Conservation (phyloP, 805 yeast genomes). For the Groenewaldozyma salmanticensis region DNA sequence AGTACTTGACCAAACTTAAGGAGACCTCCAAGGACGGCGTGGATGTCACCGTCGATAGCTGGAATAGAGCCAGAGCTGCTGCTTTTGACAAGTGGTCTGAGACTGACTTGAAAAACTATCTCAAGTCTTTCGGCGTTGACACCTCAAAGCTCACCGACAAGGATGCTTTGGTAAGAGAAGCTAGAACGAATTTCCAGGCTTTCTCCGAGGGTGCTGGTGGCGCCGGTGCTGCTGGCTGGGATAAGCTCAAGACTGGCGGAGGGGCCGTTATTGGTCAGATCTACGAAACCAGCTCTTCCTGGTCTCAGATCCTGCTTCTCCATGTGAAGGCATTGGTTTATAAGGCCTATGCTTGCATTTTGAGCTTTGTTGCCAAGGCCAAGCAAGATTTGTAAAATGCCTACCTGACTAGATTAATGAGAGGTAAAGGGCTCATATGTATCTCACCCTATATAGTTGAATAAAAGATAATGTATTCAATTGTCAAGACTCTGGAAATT, state of each 20-base stretch:
- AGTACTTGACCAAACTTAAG: constrained; percentile 35
- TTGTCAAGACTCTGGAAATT: too few species aligned
- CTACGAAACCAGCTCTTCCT: not conserved
- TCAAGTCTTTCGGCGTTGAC: constrained; percentile 34
- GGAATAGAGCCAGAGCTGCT: constrained; percentile 29
- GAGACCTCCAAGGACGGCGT: constrained; percentile 36
- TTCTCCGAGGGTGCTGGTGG: constrained; percentile 9
- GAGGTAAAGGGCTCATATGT: too few species aligned
- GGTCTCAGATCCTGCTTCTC: not conserved
- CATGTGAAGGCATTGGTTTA: not conserved
- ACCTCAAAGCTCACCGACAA: constrained; percentile 7
- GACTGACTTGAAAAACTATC: constrained; percentile 46
- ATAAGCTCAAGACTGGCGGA: constrained; percentile 2
- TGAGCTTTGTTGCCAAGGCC: not conserved
- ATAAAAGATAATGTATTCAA: too few species aligned
- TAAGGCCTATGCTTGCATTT: not conserved
- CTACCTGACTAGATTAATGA: not conserved
- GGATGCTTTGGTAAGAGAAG: constrained; percentile 18
- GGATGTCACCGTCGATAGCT: constrained; percentile 29
- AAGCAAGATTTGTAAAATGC: not conserved
- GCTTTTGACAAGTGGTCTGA: constrained; percentile 45
- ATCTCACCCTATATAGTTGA: too few species aligned
- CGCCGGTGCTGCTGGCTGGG: constrained; percentile 3
- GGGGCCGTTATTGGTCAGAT: not conserved
- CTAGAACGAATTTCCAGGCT: constrained; percentile 16